Conservation (phyloP, 2,329 filamentous ascomycete species). For the Colletotrichum filicis region DNA sequence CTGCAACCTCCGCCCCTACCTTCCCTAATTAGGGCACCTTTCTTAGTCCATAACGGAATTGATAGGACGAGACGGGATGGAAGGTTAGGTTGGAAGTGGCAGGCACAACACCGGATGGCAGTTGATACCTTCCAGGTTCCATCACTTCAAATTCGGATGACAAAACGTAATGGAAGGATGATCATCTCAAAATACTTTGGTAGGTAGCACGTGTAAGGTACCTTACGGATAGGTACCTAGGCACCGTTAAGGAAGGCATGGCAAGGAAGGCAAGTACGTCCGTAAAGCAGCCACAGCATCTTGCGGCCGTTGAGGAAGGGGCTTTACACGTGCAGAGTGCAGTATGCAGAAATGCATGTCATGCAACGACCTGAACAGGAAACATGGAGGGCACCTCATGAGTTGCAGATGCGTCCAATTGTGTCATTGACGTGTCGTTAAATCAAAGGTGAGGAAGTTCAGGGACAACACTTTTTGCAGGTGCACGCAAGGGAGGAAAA, state of each 20-base stretch:
- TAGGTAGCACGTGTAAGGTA: neutral
- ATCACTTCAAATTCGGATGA: neutral
- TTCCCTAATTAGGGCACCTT: no score
- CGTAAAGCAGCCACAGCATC: neutral
- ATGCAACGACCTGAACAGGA: neutral
- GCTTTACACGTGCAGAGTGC: neutral
- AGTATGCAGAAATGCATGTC: neutral
- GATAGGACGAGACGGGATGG: neutral
- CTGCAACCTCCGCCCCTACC: neutral
- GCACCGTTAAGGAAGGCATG: neutral
- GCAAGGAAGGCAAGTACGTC: neutral
- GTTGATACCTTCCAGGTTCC: no score
- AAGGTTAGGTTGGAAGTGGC: neutral
- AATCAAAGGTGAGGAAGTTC: no score
- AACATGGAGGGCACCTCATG: neutral
- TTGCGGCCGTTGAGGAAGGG: neutral
- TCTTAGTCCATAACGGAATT: neutral
- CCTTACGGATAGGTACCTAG: no score
- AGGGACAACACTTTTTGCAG: neutral
- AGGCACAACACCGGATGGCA: neutral
- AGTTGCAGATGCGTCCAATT: neutral
- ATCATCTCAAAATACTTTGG: neutral
- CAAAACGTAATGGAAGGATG: neutral
- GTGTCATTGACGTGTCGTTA: neutral
- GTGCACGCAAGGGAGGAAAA: neutral